phyloP scores from a whole-genome alignment of 2,329 filamentous ascomycete genomes.

The Metarhizium humberi region DNA sequence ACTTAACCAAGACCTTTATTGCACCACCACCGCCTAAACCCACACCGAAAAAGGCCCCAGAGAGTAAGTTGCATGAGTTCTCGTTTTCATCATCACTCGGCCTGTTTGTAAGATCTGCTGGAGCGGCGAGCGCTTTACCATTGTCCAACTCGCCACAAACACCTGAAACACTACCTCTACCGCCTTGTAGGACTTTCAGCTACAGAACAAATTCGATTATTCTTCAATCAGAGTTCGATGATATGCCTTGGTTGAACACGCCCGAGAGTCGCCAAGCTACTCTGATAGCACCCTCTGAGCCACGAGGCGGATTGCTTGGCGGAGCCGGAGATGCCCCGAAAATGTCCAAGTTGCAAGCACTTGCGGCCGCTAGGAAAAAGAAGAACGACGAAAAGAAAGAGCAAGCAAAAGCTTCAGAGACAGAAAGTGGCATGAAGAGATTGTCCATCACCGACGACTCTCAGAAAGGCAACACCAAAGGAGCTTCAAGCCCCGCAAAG shows the following conservation, averaged over 20 bases:
- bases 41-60: slow-evolving; percentile 29
- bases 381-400: slow-evolving; percentile 58
- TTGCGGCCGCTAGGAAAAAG: slow-evolving; percentile 79
- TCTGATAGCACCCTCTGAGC: slow-evolving; percentile 47
- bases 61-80: slow-evolving; percentile 30
- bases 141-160: slow-evolving; percentile 5
- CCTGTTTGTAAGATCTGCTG: slow-evolving; percentile 17
- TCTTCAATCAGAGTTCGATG: slow-evolving; percentile 52
- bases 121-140: slow-evolving; percentile 21
- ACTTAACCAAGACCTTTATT: slow-evolving; percentile 60
- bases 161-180: neutral
- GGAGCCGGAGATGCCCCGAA: slow-evolving; percentile 60
- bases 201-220: neutral
- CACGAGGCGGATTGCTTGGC: slow-evolving; percentile 63
- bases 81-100: slow-evolving; percentile 20
- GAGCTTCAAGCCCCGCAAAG: slow-evolving; percentile 12
- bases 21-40: slow-evolving; percentile 24
- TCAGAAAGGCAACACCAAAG: slow-evolving; percentile 18
- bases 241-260: slow-evolving; percentile 77
- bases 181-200: neutral
- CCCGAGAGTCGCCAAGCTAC: slow-evolving; percentile 56
- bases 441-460: slow-evolving; percentile 20
- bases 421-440: slow-evolving; percentile 19
- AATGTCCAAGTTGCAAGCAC: slow-evolving; percentile 80
- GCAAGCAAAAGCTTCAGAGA: slow-evolving; percentile 14